A percentile compares a stretch with the other conserved stretches of the same genome.
Evolutionary conservation across 2,329 filamentous ascomycete genomes (phyloP).

Genomic region (Escovopsis sp.): DNA sequence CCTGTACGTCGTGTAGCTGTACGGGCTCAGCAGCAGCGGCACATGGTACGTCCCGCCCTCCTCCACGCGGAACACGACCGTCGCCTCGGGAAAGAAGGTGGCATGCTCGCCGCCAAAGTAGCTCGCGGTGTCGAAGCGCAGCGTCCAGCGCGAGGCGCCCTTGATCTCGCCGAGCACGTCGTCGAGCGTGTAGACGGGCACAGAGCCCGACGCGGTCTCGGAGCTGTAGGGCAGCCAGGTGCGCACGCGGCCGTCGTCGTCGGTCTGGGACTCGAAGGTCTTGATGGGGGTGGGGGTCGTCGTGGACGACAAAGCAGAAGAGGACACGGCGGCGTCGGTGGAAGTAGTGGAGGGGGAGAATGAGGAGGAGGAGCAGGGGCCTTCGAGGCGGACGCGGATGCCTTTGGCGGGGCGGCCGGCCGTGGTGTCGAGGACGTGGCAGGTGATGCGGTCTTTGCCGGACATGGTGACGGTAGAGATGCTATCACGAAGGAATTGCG

Average conservation of each 20-base stretch:
- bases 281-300: slow-evolving; percentile 21
- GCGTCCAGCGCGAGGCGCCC: slow-evolving; percentile 43
- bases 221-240: slow-evolving; percentile 48
- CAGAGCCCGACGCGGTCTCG: slow-evolving; percentile 34
- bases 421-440: slow-evolving; percentile 76
- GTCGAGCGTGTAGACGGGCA: slow-evolving; percentile 41
- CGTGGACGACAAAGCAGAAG: slow-evolving; percentile 1
- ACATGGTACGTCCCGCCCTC: slow-evolving; percentile 62
- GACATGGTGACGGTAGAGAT: slow-evolving; percentile 1
- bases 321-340: background rate
- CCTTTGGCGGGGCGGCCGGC: slow-evolving; percentile 50
- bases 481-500: too few relatives aligned
- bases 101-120: slow-evolving; percentile 54
- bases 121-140: slow-evolving; percentile 55
- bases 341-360: background rate
- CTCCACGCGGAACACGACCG: slow-evolving; percentile 36
- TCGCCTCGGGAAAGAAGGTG: slow-evolving; percentile 46
- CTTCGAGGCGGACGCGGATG: slow-evolving; percentile 51
- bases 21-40: slow-evolving; percentile 60
- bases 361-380: slow-evolving; percentile 12
- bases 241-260: slow-evolving; percentile 60
- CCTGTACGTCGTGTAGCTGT: slow-evolving; percentile 69
- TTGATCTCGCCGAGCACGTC: slow-evolving; percentile 33
- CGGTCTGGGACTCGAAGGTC: slow-evolving; percentile 52
- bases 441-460: slow-evolving; percentile 56